These are phyloP conservation scores for Primulina eburnea DNA, from an alignment of 257 asterid species.

Conservation along the genomic window DNA sequence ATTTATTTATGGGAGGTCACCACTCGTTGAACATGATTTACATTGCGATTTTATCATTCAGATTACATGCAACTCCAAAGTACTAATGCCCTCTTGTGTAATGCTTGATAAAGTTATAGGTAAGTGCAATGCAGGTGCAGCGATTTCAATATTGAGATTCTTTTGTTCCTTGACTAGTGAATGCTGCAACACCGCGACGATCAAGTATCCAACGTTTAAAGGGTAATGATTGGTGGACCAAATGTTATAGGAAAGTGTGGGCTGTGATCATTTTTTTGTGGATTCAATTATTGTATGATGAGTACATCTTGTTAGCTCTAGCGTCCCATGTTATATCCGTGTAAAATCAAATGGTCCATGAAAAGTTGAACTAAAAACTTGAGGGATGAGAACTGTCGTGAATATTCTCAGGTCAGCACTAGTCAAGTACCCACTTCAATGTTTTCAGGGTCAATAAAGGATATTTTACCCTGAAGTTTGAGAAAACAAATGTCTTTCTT, in stretches of 20 bases:
- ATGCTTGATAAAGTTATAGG: not conserved
- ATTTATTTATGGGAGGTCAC: not conserved
- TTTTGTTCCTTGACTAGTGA: not conserved
- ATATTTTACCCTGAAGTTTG: no score
- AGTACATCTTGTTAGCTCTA: not conserved
- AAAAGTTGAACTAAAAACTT: no score
- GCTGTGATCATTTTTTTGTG: not conserved
- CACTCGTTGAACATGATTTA: not conserved
- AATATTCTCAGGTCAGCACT: no score
- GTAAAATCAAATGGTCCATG: no score
- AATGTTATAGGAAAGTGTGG: not conserved
- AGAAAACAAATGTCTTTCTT: no score
- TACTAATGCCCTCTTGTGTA: not conserved
- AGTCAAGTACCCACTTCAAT: no score
- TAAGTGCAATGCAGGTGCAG: not conserved
- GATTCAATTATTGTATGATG: not conserved
- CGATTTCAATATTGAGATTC: not conserved
- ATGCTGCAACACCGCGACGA: not conserved
- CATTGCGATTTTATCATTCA: not conserved
- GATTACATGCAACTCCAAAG: not conserved
- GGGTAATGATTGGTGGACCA: no score
- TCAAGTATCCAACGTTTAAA: no score
- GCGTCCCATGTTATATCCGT: no score
- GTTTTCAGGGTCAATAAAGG: no score
- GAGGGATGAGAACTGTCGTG: no score